Percentiles rank a stretch among this genome's conserved stretches.
Conservation (phyloP, 768 basidiomycete species). For the Mycena albidolilacea region DNA sequence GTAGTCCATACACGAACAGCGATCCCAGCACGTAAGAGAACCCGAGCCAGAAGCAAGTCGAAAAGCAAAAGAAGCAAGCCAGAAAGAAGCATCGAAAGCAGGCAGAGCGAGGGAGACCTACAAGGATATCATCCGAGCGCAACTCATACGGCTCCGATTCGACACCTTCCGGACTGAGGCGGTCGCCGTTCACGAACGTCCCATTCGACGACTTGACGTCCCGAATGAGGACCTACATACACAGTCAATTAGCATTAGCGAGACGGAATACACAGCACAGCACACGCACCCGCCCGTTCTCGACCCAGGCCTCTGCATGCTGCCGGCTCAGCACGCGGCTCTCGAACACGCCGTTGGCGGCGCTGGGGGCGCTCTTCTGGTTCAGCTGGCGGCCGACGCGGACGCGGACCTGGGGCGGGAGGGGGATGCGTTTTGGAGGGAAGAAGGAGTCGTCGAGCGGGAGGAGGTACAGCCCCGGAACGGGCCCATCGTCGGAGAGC, state of each 20-base stretch:
- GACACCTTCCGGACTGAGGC: constrained; percentile 71
- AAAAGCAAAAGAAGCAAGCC: neutral
- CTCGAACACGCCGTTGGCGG: constrained; percentile 35
- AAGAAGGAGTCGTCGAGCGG: constrained; percentile 76
- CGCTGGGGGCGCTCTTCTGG: constrained; percentile 70
- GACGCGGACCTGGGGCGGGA: constrained; percentile 54
- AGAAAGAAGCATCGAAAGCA: neutral
- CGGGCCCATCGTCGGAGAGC: neutral
- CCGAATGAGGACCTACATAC: constrained; percentile 64
- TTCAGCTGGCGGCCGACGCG: constrained; percentile 79
- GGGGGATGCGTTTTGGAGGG: constrained; percentile 72
- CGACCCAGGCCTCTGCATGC: constrained; percentile 80
- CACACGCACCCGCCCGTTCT: constrained; percentile 40
- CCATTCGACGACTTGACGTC: constrained; percentile 81
- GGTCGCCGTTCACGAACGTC: constrained; percentile 79
- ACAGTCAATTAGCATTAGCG: no score
- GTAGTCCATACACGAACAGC: no score
- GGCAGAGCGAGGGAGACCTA: constrained; percentile 38
- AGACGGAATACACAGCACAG: no score
- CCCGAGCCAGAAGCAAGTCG: neutral
- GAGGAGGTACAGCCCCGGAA: constrained; percentile 52
- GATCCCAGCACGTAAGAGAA: no score
- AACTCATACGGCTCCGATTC: constrained; percentile 76
- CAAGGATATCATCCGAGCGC: constrained; percentile 68
- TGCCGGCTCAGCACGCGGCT: constrained; percentile 66